These are phyloP conservation scores for Eremothecium sinecaudum DNA, from an alignment of 1,139 yeast species.

Conservation along the genomic window DNA sequence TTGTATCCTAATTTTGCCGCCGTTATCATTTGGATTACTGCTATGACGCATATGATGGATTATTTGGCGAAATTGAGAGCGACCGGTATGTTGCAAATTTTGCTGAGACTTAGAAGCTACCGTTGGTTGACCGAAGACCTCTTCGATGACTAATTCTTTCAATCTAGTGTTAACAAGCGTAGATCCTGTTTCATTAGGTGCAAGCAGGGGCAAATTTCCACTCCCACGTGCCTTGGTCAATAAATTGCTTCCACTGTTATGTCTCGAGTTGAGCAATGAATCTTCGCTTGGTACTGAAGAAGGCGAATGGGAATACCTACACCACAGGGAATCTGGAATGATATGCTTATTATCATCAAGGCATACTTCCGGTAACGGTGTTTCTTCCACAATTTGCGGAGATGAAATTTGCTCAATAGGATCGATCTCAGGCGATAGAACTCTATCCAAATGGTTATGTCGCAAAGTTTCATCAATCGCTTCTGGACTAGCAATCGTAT, in stretches of 20 bases:
- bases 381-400: slow-evolving; percentile 26
- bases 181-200: slow-evolving; percentile 37
- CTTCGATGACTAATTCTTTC: slow-evolving; percentile 57
- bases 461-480: not conserved
- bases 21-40: not conserved
- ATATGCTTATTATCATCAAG: slow-evolving; percentile 84
- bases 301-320: slow-evolving; percentile 50
- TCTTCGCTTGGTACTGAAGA: slow-evolving; percentile 19
- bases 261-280: not conserved
- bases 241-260: not conserved
- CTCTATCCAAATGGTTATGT: not conserved
- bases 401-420: slow-evolving; percentile 20
- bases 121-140: slow-evolving; percentile 39
- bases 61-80: not conserved
- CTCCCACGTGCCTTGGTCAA: not conserved
- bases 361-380: slow-evolving; percentile 65
- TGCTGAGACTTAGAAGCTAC: slow-evolving; percentile 1
- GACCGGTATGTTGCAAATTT: not conserved
- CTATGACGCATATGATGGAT: slow-evolving; percentile 1
- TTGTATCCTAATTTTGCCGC: slow-evolving; percentile 3
- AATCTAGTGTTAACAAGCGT: slow-evolving; percentile 57
- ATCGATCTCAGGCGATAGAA: slow-evolving; percentile 3
- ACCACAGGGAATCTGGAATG: slow-evolving; percentile 69
- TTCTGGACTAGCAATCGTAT: slow-evolving; percentile 1
- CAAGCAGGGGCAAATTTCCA: not conserved